Evolutionary conservation across 2,329 filamentous ascomycete species (phyloP).

Genomic region (Scopulariopsis brevicaulis): DNA sequence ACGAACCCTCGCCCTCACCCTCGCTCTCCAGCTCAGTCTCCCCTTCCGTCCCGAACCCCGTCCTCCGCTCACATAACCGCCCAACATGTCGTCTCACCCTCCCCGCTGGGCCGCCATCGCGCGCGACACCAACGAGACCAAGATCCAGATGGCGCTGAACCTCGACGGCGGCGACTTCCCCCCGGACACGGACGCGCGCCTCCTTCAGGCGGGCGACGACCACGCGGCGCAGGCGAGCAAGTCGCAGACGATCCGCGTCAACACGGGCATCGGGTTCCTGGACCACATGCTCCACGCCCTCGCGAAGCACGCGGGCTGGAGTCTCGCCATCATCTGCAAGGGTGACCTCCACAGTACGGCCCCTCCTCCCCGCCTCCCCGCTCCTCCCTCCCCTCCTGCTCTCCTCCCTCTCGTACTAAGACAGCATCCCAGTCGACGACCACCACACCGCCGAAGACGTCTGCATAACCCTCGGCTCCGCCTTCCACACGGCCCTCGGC

Average conservation of each 20-base stretch:
- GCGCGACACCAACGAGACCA: conserved; percentile 96
- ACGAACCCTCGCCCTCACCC: neutral
- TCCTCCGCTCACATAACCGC: neutral
- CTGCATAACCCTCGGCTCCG: conserved; percentile 78
- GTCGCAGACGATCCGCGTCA: conserved; percentile 75
- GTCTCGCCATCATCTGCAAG: conserved; percentile 67
- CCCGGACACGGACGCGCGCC: conserved; percentile 45
- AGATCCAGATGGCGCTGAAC: conserved; percentile 85
- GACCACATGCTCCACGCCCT: conserved; percentile 98
- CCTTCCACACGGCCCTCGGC: conserved; percentile 73
- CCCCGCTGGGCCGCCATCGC: conserved; percentile 65
- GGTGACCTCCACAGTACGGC: conserved; percentile 82
- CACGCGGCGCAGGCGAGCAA: conserved; percentile 80
- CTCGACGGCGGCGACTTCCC: conserved; percentile 80
- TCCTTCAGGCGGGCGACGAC: conserved; percentile 29
- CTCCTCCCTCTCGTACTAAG: neutral
- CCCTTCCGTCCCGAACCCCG: neutral
- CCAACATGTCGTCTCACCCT: conserved; percentile 4
- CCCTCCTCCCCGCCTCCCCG: neutral
- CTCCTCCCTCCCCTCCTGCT: neutral
- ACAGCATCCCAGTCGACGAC: conserved; percentile 63
- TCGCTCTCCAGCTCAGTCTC: neutral
- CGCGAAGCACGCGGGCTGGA: conserved; percentile 94
- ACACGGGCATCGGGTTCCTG: conserved; percentile 93
- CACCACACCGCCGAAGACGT: conserved; percentile 97